phyloP scores from a whole-genome alignment of 805 yeast genomes.

The Metschnikowia vanudenii region DNA sequence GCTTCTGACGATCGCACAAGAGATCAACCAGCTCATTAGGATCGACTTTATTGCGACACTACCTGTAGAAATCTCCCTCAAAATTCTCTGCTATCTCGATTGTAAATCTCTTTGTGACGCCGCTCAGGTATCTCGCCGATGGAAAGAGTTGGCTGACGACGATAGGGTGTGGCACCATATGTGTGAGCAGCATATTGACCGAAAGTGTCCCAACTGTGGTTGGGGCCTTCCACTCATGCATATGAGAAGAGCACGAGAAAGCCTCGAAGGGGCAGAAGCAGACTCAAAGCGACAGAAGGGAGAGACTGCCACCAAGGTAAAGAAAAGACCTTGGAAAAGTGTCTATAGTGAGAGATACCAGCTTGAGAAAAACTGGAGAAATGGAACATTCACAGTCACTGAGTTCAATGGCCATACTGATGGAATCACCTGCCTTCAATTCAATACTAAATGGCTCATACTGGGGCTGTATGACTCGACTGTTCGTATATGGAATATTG shows the following conservation, averaged over 20 bases:
- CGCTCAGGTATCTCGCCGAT: constrained; percentile 83
- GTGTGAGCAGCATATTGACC: constrained; percentile 97
- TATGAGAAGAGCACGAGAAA: constrained; percentile 69
- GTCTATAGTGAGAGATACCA: constrained; percentile 88
- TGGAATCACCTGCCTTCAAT: constrained; percentile 86
- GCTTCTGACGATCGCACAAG: constrained; percentile 78
- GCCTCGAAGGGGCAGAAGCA: constrained; percentile 15
- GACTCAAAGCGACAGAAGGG: constrained; percentile 13
- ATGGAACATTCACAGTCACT: constrained; percentile 64
- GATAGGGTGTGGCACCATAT: constrained; percentile 97
- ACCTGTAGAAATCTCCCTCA: constrained; percentile 82
- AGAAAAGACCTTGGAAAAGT: constrained; percentile 86
- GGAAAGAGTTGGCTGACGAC: constrained; percentile 92
- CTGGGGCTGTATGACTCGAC: constrained; percentile 93
- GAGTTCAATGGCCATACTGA: constrained; percentile 80
- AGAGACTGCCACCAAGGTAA: constrained; percentile 12
- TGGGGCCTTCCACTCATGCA: constrained; percentile 98
- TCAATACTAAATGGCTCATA: constrained; percentile 70
- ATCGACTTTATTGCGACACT: constrained; percentile 85
- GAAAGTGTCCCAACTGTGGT: constrained; percentile 97
- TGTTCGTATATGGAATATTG: constrained; percentile 89
- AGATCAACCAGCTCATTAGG: constrained; percentile 73
- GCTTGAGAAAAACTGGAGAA: constrained; percentile 94
- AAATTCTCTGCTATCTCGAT: constrained; percentile 84
- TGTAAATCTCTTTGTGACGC: constrained; percentile 93